Evolutionary conservation across 2,329 filamentous ascomycete genomes (phyloP).

Genomic region (Mariannaea sp.): DNA sequence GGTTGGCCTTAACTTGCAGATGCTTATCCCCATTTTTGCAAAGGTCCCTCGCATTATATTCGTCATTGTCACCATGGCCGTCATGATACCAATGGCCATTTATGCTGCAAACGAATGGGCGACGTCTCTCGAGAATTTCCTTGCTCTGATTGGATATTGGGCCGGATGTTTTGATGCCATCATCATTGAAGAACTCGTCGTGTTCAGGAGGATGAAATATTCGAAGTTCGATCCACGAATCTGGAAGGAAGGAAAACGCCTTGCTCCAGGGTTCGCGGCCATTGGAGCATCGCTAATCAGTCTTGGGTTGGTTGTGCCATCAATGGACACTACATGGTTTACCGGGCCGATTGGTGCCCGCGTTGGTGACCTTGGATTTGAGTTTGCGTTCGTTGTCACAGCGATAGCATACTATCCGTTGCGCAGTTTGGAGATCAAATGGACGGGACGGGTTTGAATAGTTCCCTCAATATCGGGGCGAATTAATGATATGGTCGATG

Average conservation of each 20-base stretch:
- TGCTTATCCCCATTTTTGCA: conserved; percentile 47
- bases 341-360: conserved; percentile 48
- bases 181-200: conserved; percentile 48
- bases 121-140: conserved; percentile 49
- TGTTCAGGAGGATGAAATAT: conserved; percentile 50
- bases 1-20: conserved; percentile 47
- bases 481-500: not conserved
- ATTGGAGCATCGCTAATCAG: conserved; percentile 50
- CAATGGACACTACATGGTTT: conserved; percentile 51
- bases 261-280: conserved; percentile 51
- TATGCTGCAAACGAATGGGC: conserved; percentile 50
- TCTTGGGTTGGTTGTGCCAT: conserved; percentile 48
- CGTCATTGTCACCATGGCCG: conserved; percentile 45
- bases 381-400: conserved; percentile 49
- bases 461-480: not conserved
- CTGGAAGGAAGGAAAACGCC: conserved; percentile 50
- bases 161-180: conserved; percentile 50
- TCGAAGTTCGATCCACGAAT: conserved; percentile 46
- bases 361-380: conserved; percentile 53
- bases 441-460: conserved; percentile 33
- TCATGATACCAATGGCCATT: conserved; percentile 50
- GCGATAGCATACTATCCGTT: conserved; percentile 49
- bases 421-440: conserved; percentile 39
- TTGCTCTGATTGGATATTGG: conserved; percentile 54
- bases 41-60: conserved; percentile 50